phyloP scores from a whole-genome alignment of 345 rosid species.

The Acer negundo region DNA sequence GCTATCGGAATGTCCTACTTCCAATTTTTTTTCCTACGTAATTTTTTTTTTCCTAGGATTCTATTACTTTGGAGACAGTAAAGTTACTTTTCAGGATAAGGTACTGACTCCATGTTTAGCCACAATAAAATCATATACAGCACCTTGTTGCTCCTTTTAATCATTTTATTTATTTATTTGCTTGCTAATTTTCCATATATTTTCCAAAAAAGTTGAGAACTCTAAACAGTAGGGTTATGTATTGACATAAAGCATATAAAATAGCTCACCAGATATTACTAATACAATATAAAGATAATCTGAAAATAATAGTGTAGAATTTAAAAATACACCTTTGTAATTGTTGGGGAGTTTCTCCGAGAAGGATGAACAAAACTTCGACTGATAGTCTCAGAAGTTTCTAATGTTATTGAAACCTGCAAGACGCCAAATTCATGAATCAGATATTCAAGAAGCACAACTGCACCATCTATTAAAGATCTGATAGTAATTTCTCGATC shows the following conservation, averaged over 20 bases:
- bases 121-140: too few species aligned
- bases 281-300: slow-evolving; percentile 1
- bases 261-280: background rate
- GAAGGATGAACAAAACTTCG: slow-evolving; percentile 78
- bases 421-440: slow-evolving; percentile 25
- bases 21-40: background rate
- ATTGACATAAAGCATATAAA: slow-evolving; percentile 2
- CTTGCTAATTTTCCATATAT: background rate
- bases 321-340: slow-evolving; percentile 59
- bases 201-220: background rate
- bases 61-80: background rate
- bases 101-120: too few species aligned
- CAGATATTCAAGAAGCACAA: slow-evolving; percentile 20
- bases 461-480: slow-evolving; percentile 6
- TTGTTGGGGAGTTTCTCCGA: slow-evolving; percentile 78
- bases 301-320: background rate
- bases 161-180: background rate
- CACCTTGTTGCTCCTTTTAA: background rate
- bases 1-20: background rate
- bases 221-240: background rate
- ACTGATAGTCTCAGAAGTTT: slow-evolving; percentile 82
- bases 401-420: slow-evolving; percentile 79
- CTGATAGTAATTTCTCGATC: slow-evolving; percentile 6
- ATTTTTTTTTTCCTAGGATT: background rate
- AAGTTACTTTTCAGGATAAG: background rate